Base-by-base conservation (phyloP, 345 rosid species). In the Combretum micranthum region DNA sequence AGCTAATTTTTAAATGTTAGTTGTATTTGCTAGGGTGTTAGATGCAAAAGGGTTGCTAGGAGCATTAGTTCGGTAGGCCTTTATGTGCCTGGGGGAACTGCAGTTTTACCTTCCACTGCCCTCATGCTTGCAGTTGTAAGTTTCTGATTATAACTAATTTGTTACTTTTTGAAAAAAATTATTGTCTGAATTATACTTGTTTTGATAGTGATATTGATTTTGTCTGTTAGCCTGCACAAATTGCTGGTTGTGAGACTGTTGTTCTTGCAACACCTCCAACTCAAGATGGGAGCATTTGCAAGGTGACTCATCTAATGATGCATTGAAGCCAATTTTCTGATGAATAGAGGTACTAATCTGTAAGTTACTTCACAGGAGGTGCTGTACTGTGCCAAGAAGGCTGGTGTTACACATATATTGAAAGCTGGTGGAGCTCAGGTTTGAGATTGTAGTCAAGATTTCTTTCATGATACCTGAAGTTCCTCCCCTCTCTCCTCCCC, bases 361-460 rank as follows among this genome's bases (percentile, higher is more conserved):
- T 49, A 22, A 44, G 14, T 61, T 47, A 55, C 57, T 37, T 13
- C 65, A 21, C 56, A 85, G 96, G 98, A 91, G 69, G 98, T 91
- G 15, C 57, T 91, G 23, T 88, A 88, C 64, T 84, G 96, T 78
- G 95, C 98, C 44, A 91, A 91, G 75, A 91, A 64, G 59, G 95
- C 90, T 44, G 90, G 98, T 64, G 98, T 92, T 39, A 92, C 96
- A 58, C 95, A 84, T 75, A 83, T 92, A 46, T 88, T 92, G 45
- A 92, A 88, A 78, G 96, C 95, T 45, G 96, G 98, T 51, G 95
- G 98, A 63, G 93, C 96, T 19, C 98, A 92, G 95, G 95, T 92
- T 47, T 61, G 69, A 21, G 23, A 37, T 4, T 7, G 7, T 32
- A 32, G 9, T 32, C 9, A 11, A 4, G 39, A 32, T 32, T 32